phyloP scores from a whole-genome alignment of 176 grass and related monocot species.

The Rhynchospora tenuis region DNA sequence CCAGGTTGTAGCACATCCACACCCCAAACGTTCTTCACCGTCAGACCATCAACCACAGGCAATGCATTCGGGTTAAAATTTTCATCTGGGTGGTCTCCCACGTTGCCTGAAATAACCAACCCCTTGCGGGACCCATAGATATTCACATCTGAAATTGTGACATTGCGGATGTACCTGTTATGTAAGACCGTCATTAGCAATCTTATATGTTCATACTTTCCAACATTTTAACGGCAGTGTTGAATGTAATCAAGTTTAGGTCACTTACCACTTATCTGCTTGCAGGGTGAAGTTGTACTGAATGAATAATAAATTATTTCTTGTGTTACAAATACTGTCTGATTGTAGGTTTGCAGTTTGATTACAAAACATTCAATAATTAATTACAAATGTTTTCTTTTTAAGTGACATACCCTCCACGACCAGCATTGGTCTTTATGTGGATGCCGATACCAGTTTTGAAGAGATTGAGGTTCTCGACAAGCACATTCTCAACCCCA shows the following conservation, averaged over 20 bases:
- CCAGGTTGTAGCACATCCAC: constrained; percentile 68
- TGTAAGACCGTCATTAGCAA: neutral
- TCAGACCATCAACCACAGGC: constrained; percentile 47
- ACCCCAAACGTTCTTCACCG: constrained; percentile 72
- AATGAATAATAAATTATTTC: neutral
- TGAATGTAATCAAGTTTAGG: neutral
- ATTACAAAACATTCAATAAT: neutral
- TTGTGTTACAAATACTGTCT: neutral
- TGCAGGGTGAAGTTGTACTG: neutral
- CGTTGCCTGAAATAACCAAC: constrained; percentile 58
- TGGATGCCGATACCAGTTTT: constrained; percentile 61
- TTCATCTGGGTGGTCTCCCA: constrained; percentile 69
- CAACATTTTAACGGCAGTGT: neutral
- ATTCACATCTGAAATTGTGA: constrained; percentile 65
- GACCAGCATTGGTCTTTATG: constrained; percentile 84
- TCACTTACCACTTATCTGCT: neutral
- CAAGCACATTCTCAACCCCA: constrained; percentile 59
- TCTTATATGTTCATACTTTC: neutral
- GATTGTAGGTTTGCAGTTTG: neutral
- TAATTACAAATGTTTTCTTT: neutral
- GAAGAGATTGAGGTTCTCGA: constrained; percentile 67
- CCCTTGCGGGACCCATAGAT: constrained; percentile 53
- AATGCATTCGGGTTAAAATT: constrained; percentile 54
- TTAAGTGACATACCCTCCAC: constrained; percentile 51
- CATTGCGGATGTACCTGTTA: constrained; percentile 52